phyloP scores from a whole-genome alignment of 768 basidiomycete genomes.

The Rhizopogon vesiculosus region DNA sequence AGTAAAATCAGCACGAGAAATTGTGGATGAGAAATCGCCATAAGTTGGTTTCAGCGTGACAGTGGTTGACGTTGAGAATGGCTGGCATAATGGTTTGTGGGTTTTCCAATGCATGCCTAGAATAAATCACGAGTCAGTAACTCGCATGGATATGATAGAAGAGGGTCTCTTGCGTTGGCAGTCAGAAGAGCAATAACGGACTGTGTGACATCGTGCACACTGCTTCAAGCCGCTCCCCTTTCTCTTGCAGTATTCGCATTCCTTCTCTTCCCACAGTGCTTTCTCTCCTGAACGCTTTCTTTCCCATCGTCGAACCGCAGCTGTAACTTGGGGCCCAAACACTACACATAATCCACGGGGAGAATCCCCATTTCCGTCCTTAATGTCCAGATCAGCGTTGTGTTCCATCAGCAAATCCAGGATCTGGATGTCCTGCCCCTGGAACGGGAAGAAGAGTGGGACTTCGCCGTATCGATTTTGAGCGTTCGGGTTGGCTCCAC shows the following conservation, averaged over 20 bases:
- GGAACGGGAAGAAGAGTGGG: constrained; percentile 31
- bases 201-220: constrained; percentile 41
- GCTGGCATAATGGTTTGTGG: constrained; percentile 43
- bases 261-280: constrained; percentile 35
- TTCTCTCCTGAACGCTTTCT: constrained; percentile 40
- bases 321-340: constrained; percentile 41
- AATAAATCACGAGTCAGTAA: neutral
- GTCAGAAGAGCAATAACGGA: constrained; percentile 47
- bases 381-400: constrained; percentile 39
- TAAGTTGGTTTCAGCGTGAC: constrained; percentile 46
- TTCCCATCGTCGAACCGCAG: constrained; percentile 41
- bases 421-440: constrained; percentile 24
- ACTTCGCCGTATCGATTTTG: constrained; percentile 47
- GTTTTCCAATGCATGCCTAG: constrained; percentile 42
- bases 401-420: constrained; percentile 47
- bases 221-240: constrained; percentile 30
- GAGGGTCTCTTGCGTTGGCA: constrained; percentile 44
- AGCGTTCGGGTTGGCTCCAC: constrained; percentile 45
- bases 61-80: constrained; percentile 39
- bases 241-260: constrained; percentile 36
- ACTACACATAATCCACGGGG: constrained; percentile 26
- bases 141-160: neutral
- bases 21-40: constrained; percentile 6
- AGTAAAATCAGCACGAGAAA: constrained; percentile 25
- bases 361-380: constrained; percentile 34